These are phyloP conservation scores for Tetraselmis chui DNA, from an alignment of 139 green algal species.

Conservation along the genomic window DNA sequence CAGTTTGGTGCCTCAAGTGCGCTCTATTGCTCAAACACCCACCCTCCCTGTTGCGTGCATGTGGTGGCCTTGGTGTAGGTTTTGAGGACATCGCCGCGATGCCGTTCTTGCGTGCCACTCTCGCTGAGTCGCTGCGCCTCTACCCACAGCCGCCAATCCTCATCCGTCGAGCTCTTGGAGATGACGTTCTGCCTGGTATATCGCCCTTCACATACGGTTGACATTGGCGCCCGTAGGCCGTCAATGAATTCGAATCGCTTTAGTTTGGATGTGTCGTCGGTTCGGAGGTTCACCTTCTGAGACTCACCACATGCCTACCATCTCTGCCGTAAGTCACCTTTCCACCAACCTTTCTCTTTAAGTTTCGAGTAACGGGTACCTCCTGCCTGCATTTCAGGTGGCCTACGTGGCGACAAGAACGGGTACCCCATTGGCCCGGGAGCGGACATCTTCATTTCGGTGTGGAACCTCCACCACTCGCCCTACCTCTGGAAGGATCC, in stretches of 20 bases:
- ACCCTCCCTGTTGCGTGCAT: not conserved
- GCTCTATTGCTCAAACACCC: not conserved
- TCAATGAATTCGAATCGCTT: too few species aligned
- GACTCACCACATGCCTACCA: too few species aligned
- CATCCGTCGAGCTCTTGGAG: conserved; percentile 75
- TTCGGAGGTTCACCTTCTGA: too few species aligned
- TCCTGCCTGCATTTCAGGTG: not conserved
- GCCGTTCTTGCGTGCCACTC: conserved; percentile 46
- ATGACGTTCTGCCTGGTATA: conserved; percentile 75
- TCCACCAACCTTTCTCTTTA: too few species aligned
- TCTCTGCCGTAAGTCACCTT: too few species aligned
- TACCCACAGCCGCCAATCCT: conserved; percentile 96
- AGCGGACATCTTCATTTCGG: conserved; percentile 94
- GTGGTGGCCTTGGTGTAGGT: conserved; percentile 28
- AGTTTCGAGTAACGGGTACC: too few species aligned
- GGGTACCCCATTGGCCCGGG: conserved; percentile 88
- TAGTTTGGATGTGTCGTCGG: too few species aligned
- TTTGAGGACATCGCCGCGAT: conserved; percentile 62
- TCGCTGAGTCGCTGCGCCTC: conserved; percentile 85
- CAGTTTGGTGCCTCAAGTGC: too few species aligned
- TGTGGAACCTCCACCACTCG: conserved; percentile 96
- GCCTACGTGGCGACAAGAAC: conserved; percentile 36
- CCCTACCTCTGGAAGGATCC: conserved; percentile 92
- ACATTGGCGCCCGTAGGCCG: too few species aligned
- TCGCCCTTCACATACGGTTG: too few species aligned